Conservation (phyloP, 1,139 yeast species). For the Blastobotrys illinoisensis region DNA sequence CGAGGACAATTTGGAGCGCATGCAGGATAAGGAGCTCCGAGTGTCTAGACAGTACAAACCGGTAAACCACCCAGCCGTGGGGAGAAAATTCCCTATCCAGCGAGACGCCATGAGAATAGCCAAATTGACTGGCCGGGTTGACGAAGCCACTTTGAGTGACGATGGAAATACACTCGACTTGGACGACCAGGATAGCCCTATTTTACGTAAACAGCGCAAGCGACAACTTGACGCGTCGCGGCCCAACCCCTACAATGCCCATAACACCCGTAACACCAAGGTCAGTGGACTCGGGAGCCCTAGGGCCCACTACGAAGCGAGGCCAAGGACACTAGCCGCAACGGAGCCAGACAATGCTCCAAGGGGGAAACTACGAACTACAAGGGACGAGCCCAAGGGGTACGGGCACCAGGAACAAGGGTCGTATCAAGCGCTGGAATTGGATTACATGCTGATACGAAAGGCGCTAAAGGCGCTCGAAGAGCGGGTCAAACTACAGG, state of each 20-base stretch:
- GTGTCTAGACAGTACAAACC: not conserved
- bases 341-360: no score
- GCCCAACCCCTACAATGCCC: no score
- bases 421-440: conserved; percentile 13
- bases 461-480: conserved; percentile 19
- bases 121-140: not conserved
- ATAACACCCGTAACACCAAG: not conserved
- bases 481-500: conserved; percentile 19
- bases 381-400: no score
- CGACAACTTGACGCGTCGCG: not conserved
- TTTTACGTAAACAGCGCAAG: not conserved
- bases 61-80: not conserved
- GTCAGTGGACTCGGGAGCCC: not conserved
- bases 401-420: not conserved
- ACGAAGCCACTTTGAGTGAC: not conserved
- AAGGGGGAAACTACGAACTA: no score
- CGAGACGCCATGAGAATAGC: not conserved
- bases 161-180: not conserved
- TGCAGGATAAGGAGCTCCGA: not conserved
- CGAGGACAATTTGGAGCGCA: not conserved
- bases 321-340: not conserved
- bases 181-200: not conserved
- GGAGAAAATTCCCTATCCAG: not conserved
- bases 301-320: not conserved
- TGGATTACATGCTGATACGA: conserved; percentile 21